Evolutionary conservation across 345 rosid genomes (phyloP).

Genomic region (Pugionium dolabratum): DNA sequence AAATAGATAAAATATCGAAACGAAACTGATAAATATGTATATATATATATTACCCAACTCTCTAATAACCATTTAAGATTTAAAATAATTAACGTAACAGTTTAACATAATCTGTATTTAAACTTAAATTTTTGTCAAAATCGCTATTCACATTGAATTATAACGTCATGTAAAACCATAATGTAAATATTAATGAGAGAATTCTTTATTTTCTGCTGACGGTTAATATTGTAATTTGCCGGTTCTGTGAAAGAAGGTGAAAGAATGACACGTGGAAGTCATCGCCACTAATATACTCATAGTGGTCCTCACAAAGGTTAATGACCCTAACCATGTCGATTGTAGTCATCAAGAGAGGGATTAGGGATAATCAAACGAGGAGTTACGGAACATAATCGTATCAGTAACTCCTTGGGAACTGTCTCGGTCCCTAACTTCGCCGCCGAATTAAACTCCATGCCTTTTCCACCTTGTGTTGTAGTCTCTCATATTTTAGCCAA

Average conservation of each 20-base stretch:
- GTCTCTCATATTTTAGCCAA: neutral
- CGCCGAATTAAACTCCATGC: constrained; percentile 23
- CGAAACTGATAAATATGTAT: no score
- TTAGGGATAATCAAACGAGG: constrained; percentile 11
- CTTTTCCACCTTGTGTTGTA: constrained; percentile 27
- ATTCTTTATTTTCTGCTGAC: neutral
- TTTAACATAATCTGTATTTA: no score
- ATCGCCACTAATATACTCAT: neutral
- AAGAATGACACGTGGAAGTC: constrained; percentile 16
- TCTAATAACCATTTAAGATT: no score
- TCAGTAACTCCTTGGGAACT: constrained; percentile 30
- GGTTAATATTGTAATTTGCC: neutral
- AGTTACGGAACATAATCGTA: neutral
- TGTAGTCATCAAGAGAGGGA: neutral
- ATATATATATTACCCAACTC: no score
- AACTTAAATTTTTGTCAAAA: no score
- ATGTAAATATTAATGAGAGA: no score
- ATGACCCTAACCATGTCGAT: no score
- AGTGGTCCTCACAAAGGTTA: constrained; percentile 12
- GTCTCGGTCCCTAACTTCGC: constrained; percentile 27
- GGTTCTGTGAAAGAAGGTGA: neutral
- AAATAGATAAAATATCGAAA: no score
- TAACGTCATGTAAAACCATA: no score
- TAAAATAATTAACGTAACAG: no score
- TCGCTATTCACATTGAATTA: no score